Evolutionary conservation across 768 basidiomycete species (phyloP).

Genomic region (Clavulina sp.): DNA sequence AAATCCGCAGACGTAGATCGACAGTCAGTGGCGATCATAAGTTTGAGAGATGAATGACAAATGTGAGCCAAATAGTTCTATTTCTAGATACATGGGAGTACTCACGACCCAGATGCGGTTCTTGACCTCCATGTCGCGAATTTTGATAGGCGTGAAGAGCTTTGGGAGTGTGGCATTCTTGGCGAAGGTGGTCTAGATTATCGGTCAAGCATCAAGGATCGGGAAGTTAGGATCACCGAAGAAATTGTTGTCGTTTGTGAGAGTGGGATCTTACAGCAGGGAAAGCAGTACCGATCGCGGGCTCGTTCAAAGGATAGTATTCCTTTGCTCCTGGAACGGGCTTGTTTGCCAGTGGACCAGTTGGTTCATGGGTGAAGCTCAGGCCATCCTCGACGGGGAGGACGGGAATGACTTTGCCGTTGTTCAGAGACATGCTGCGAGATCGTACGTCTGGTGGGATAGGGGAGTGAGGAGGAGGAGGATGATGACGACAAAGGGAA

Average conservation of each 20-base stretch:
- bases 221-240: neutral
- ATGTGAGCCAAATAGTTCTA: no score
- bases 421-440: no score
- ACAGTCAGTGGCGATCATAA: neutral
- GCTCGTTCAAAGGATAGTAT: slow-evolving; percentile 44
- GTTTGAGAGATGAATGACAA: neutral
- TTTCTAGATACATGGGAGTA: neutral
- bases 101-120: slow-evolving; percentile 55
- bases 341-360: no score
- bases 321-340: slow-evolving; percentile 34
- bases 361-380: no score
- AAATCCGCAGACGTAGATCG: no score
- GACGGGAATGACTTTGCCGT: no score
- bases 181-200: slow-evolving; percentile 14
- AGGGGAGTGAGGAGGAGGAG: no score
- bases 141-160: slow-evolving; percentile 48
- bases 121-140: slow-evolving; percentile 46
- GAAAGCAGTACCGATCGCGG: slow-evolving; percentile 31
- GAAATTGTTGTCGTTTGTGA: neutral
- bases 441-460: no score
- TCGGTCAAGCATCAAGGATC: neutral
- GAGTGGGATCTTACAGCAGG: slow-evolving; percentile 19
- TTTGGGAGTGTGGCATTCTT: slow-evolving; percentile 34
- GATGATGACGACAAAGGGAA: no score
- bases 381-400: no score